These are phyloP conservation scores for Tolypocladium ovalisporum DNA, from an alignment of 2,329 filamentous ascomycete genomes.

Conservation along the genomic window DNA sequence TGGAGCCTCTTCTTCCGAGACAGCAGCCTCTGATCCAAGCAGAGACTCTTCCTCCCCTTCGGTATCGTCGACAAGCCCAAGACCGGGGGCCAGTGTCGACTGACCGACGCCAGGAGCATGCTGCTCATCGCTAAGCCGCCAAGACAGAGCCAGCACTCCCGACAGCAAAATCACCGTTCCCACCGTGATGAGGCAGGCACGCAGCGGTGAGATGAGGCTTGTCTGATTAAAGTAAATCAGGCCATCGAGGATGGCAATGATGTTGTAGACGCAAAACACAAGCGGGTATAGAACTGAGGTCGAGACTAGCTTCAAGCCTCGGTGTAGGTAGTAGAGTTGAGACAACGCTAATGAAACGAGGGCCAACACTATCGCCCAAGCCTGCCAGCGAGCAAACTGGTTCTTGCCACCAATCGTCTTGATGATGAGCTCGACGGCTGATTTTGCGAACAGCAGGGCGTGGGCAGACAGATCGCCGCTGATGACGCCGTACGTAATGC, in stretches of 20 bases:
- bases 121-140: constrained; percentile 77
- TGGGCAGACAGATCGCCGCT: constrained; percentile 92
- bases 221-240: constrained; percentile 94
- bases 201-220: constrained; percentile 62
- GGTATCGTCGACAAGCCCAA: constrained; percentile 67
- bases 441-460: constrained; percentile 86
- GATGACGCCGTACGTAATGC: constrained; percentile 79
- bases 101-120: constrained; percentile 48
- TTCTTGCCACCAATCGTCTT: constrained; percentile 77
- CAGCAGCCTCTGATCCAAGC: constrained; percentile 33
- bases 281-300: constrained; percentile 94
- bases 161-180: constrained; percentile 78
- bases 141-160: constrained; percentile 84
- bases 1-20: constrained; percentile 29
- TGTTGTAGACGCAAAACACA: constrained; percentile 98
- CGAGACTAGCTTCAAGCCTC: constrained; percentile 86
- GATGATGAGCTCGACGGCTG: constrained; percentile 87
- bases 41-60: constrained; percentile 49
- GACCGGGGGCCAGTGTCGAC: constrained; percentile 67
- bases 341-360: constrained; percentile 74
- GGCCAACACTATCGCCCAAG: constrained; percentile 79
- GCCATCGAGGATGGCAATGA: constrained; percentile 93
- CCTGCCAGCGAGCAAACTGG: constrained; percentile 91
- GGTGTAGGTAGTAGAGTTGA: constrained; percentile 91
- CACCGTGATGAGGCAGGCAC: constrained; percentile 72